phyloP scores from a whole-genome alignment of 2,329 filamentous ascomycete genomes.

The Cladophialophora exuberans region DNA sequence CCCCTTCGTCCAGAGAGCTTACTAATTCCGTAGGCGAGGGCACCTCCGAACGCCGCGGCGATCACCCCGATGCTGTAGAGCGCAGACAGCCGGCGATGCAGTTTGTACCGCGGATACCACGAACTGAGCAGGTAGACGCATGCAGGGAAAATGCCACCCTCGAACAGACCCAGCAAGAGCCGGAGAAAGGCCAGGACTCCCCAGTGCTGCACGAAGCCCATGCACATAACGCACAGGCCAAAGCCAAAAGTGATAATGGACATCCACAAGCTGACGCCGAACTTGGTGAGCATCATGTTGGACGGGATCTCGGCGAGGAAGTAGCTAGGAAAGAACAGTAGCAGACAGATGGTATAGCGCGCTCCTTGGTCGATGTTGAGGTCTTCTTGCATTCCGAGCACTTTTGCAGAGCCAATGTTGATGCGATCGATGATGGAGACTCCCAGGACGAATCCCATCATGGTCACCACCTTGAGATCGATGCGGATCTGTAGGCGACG shows the following conservation, averaged over 20 bases:
- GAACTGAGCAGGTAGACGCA: constrained; percentile 17
- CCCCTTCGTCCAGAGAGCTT: constrained; percentile 39
- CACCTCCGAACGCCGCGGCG: constrained; percentile 58
- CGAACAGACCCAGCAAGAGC: constrained; percentile 17
- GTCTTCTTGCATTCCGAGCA: constrained; percentile 23
- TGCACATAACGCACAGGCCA: constrained; percentile 12
- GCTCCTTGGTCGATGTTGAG: constrained; percentile 5
- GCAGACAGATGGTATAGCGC: constrained; percentile 15
- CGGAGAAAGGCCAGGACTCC: constrained; percentile 10
- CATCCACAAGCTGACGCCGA: constrained; percentile 14
- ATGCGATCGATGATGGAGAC: constrained; percentile 23
- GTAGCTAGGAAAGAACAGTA: constrained; percentile 21
- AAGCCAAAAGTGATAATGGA: constrained; percentile 11
- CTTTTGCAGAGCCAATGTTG: constrained; percentile 21
- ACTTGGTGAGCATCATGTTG: constrained; percentile 20
- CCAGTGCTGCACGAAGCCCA: constrained; percentile 21
- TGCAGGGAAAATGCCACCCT: constrained; percentile 19
- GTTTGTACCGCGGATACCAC: constrained; percentile 41
- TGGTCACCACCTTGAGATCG: constrained; percentile 14
- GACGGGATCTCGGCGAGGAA: constrained; percentile 10
- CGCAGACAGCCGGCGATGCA: constrained; percentile 40
- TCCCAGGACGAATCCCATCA: constrained; percentile 12
- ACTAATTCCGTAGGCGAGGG: constrained; percentile 62
- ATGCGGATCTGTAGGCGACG: constrained; percentile 14
- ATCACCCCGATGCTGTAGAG: constrained; percentile 37